phyloP scores from a whole-genome alignment of 2,329 filamentous ascomycete species.

The Phaeosphaeria sp. region DNA sequence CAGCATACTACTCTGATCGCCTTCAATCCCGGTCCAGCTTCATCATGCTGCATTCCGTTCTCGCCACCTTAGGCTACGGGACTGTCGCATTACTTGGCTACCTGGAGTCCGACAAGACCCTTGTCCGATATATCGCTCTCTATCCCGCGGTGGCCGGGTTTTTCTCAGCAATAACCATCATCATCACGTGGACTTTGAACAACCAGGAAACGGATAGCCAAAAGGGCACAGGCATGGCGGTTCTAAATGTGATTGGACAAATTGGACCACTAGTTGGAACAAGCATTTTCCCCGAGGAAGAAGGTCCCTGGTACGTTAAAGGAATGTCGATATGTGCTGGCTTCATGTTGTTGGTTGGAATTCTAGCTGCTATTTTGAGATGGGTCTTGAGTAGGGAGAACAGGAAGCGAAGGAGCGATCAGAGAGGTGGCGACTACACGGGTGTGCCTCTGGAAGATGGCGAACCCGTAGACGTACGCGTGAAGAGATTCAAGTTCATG shows the following conservation, averaged over 20 bases:
- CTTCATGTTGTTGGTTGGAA: slow-evolving; percentile 57
- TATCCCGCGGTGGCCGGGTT: slow-evolving; percentile 83
- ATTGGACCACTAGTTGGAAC: slow-evolving; percentile 70
- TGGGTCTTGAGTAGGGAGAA: slow-evolving; percentile 46
- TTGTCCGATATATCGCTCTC: slow-evolving; percentile 72
- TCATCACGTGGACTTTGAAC: slow-evolving; percentile 88
- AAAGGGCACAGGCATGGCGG: slow-evolving; percentile 77
- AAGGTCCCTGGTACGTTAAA: slow-evolving; percentile 57
- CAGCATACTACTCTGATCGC: slow-evolving; percentile 75
- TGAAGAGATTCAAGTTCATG: slow-evolving; percentile 38
- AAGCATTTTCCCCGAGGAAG: slow-evolving; percentile 60
- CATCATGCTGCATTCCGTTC: slow-evolving; percentile 71
- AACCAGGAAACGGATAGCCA: slow-evolving; percentile 75
- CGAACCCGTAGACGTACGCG: slow-evolving; percentile 12
- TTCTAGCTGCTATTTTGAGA: slow-evolving; percentile 53
- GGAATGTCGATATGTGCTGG: slow-evolving; percentile 60
- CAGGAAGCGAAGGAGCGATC: slow-evolving; percentile 10
- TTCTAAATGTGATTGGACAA: slow-evolving; percentile 83
- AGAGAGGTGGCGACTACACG: slow-evolving; percentile 27
- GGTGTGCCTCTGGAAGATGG: slow-evolving; percentile 37
- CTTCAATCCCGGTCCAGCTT: slow-evolving; percentile 67
- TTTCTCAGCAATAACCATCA: slow-evolving; percentile 83
- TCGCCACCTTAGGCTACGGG: slow-evolving; percentile 68
- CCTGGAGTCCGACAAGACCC: slow-evolving; percentile 34
- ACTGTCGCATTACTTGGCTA: slow-evolving; percentile 67